Conservation (phyloP, 495 filamentous ascomycete genomes). For the Aspergillus steynii region DNA sequence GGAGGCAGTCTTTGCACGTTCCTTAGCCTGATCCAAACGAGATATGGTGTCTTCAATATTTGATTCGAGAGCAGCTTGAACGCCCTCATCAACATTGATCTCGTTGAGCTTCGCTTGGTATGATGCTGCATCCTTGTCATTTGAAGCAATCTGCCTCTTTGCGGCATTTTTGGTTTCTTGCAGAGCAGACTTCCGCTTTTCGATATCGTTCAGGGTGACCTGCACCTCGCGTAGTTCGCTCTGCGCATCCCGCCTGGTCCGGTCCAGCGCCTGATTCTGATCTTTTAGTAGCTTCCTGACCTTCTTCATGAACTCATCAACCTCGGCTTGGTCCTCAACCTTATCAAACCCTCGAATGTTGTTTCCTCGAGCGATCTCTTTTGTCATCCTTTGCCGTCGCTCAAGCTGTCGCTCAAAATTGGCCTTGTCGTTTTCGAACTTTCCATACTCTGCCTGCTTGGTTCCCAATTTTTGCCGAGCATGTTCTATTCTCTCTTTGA, state of each 20-base stretch:
- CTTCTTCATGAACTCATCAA: slow-evolving; percentile 74
- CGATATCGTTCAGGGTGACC: slow-evolving; percentile 64
- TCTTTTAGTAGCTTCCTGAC: slow-evolving; percentile 74
- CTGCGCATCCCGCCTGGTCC: slow-evolving; percentile 68
- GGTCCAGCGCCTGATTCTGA: slow-evolving; percentile 73
- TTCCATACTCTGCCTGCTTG: slow-evolving; percentile 83
- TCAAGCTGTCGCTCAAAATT: slow-evolving; percentile 78
- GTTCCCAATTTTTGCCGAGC: slow-evolving; percentile 57
- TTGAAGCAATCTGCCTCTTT: slow-evolving; percentile 64
- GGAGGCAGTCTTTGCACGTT: slow-evolving; percentile 56
- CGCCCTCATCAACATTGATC: slow-evolving; percentile 81
- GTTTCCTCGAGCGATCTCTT: slow-evolving; percentile 74
- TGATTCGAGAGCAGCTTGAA: slow-evolving; percentile 70
- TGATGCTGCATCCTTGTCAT: slow-evolving; percentile 63
- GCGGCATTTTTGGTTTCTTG: slow-evolving; percentile 69
- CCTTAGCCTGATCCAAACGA: slow-evolving; percentile 60
- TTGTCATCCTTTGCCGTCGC: slow-evolving; percentile 69
- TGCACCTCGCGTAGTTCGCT: slow-evolving; percentile 68
- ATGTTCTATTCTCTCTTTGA: slow-evolving; percentile 62
- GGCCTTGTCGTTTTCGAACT: slow-evolving; percentile 80
- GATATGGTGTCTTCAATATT: slow-evolving; percentile 68
- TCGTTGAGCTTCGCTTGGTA: slow-evolving; percentile 66
- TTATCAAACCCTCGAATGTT: slow-evolving; percentile 81
- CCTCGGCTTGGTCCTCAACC: slow-evolving; percentile 69
- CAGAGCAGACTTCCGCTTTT: slow-evolving; percentile 64